phyloP scores from a whole-genome alignment of 2,329 filamentous ascomycete genomes.

The Penicillium sumatraense region DNA sequence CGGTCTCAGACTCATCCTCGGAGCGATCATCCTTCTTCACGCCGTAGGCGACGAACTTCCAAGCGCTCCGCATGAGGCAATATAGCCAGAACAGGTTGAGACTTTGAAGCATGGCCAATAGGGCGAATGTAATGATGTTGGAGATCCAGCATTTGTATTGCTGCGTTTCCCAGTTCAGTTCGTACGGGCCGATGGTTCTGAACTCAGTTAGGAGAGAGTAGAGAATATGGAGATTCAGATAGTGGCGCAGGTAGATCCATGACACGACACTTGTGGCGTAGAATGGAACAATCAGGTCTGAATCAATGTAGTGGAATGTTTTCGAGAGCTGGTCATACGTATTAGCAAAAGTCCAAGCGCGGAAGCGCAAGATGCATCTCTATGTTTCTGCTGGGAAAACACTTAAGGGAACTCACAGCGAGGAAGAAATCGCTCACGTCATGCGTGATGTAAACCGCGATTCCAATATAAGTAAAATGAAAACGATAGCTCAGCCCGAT shows the following conservation, averaged over 20 bases:
- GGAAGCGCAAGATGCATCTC: too few relatives aligned
- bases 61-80: constrained; percentile 41
- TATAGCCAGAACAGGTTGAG: constrained; percentile 49
- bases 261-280: constrained; percentile 77
- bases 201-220: constrained; percentile 47
- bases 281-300: constrained; percentile 73
- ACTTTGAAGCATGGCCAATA: constrained; percentile 43
- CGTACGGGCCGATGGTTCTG: constrained; percentile 45
- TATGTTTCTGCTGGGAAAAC: too few relatives aligned
- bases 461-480: constrained; percentile 90
- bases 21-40: constrained; percentile 54
- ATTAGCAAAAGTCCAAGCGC: neutral
- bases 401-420: constrained; percentile 65
- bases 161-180: constrained; percentile 48
- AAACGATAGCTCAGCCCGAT: constrained; percentile 87
- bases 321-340: constrained; percentile 70
- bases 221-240: constrained; percentile 50
- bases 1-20: constrained; percentile 49
- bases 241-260: constrained; percentile 89
- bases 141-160: constrained; percentile 51
- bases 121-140: constrained; percentile 44
- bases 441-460: constrained; percentile 89
- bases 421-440: constrained; percentile 94
- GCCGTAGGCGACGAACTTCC: constrained; percentile 38
- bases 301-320: constrained; percentile 84